Conservation (phyloP, 805 yeast genomes). For the Cyberlindnera sargentensis region DNA sequence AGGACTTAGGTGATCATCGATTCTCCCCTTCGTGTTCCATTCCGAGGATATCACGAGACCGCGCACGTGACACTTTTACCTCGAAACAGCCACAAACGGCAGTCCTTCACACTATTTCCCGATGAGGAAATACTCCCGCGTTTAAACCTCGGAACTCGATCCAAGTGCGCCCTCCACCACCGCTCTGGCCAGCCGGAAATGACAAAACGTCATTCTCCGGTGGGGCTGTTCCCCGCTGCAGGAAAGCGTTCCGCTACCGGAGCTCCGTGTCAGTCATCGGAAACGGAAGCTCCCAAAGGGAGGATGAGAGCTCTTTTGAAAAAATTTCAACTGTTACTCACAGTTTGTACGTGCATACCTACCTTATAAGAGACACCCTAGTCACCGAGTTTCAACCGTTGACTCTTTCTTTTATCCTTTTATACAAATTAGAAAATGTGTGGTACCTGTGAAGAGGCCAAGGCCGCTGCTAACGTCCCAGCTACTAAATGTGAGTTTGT, state of each 20-base stretch:
- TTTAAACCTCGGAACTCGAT: too few relatives aligned
- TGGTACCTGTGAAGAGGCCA: conserved; percentile 21
- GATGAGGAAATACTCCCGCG: too few relatives aligned
- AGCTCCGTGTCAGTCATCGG: neutral
- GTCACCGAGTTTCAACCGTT: neutral
- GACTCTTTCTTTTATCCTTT: neutral
- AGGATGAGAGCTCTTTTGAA: neutral
- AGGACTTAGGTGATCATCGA: too few relatives aligned
- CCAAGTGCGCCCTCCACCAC: too few relatives aligned
- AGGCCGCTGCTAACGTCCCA: conserved; percentile 16
- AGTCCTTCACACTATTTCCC: too few relatives aligned
- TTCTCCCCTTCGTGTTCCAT: too few relatives aligned
- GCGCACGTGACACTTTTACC: too few relatives aligned
- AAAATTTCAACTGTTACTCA: neutral
- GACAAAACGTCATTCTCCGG: too few relatives aligned
- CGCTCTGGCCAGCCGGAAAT: too few relatives aligned
- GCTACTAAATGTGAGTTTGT: conserved; percentile 6
- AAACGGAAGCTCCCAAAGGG: neutral
- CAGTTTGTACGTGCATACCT: too few relatives aligned
- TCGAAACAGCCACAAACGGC: too few relatives aligned
- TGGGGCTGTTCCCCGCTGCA: neutral
- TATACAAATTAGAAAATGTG: conserved; percentile 13
- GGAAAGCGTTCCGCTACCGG: conserved; percentile 2
- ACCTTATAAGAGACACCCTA: neutral
- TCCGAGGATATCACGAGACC: too few relatives aligned